Evolutionary conservation across 495 filamentous ascomycete genomes (phyloP).

Genomic region (Aspergillus sclerotioniger): DNA sequence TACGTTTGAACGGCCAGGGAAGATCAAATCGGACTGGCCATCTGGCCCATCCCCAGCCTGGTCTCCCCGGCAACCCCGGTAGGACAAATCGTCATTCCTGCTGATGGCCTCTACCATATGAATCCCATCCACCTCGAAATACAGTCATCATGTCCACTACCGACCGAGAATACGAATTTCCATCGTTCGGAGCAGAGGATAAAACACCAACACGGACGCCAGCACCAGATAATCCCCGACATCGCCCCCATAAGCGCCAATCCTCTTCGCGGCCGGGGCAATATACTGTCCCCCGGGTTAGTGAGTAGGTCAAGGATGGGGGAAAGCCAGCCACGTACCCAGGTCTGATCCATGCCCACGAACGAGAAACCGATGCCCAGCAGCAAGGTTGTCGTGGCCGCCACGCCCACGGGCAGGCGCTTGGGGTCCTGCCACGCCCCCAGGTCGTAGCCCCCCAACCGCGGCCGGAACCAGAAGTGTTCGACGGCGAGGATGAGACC

Average conservation of each 20-base stretch:
- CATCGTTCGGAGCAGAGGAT: conserved; percentile 12
- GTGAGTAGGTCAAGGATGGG: not conserved
- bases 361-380: conserved; percentile 11
- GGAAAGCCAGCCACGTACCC: conserved; percentile 11
- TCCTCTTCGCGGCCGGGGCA: conserved; percentile 10
- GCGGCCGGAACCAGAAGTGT: conserved; percentile 16
- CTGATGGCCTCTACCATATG: too few species aligned
- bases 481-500: conserved; percentile 16
- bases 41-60: too few species aligned
- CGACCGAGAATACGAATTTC: conserved; percentile 13
- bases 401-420: conserved; percentile 16
- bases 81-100: too few species aligned
- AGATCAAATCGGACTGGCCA: too few species aligned
- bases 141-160: not conserved
- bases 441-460: conserved; percentile 17
- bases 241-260: conserved; percentile 18
- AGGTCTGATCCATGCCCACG: conserved; percentile 20
- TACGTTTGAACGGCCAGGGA: too few species aligned
- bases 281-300: conserved; percentile 6
- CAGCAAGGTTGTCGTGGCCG: conserved; percentile 7
- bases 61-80: too few species aligned
- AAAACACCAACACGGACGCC: conserved; percentile 7
- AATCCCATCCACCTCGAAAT: not conserved
- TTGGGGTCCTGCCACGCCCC: conserved; percentile 16
- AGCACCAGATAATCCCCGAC: conserved; percentile 14